Evolutionary conservation across 164 flowering plant genomes (phyloP), one percentile per base, ranked within the genome.

Genomic region (Amborella trichopoda): DNA sequence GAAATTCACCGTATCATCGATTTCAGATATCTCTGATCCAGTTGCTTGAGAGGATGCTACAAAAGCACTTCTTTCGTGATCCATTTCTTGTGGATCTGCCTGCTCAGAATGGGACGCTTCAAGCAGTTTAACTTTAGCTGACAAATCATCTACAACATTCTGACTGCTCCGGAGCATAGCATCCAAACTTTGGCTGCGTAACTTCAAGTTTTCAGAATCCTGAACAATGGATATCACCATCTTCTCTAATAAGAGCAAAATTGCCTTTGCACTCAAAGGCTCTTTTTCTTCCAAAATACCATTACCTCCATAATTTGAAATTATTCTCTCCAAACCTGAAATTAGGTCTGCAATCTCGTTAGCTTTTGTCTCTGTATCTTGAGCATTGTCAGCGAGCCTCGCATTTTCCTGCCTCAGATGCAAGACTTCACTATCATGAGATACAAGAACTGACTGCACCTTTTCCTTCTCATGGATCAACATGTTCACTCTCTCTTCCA

Each of bases 1-100:
- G 13, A 27, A 38, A 27, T 34, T 61, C 76, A 86, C 95, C 86
- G 44, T 61, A 45, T 82, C 94, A 65, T 84, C 95, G 33, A 80
- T 69, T 69, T 91, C 95, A 51, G 93, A 75, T 73, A 91, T 91
- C 72, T 91, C 96, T 43, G 95, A 73, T 2, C 72, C 68, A 47
- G 72, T 28, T 40, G 76, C 71, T 50, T 49, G 28, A 6, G 88
- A 65, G 43, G 89, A 61, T 44, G 76, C 65, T 66, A 75, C 86
- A 63, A 63, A 72, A 46, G 69, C 60, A 56, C 76, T 68, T 61
- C 75, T 73, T 61, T 86, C 96, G 54, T 71, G 78, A 28, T 70
- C 54, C 26, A 56, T 36, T 49, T 77, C 83, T 44, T 77, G 53
- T 28, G 57, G 53, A 58, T 60, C 38, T 32, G 53, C 58, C 60